Evolutionary conservation across 164 flowering plant genomes (phyloP).

Genomic region (Kalanchoe fedtschenkoi): DNA sequence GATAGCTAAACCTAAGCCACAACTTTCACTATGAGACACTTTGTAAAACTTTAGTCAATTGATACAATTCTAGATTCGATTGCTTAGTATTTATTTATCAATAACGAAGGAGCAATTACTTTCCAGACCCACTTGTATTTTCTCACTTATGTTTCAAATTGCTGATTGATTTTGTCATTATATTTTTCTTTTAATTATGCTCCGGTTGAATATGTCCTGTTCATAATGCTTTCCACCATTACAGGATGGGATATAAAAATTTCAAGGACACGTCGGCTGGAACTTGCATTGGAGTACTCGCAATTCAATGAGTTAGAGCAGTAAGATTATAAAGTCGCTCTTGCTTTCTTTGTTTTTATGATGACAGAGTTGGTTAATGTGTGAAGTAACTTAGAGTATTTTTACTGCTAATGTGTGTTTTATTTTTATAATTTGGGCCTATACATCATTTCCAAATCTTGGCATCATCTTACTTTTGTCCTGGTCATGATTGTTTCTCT

Average conservation of each 20-base stretch:
- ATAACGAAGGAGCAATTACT: neutral
- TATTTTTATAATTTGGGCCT: no score
- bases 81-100: neutral
- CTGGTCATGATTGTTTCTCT: no score
- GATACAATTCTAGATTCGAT: neutral
- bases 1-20: neutral
- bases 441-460: no score
- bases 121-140: neutral
- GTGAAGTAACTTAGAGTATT: neutral
- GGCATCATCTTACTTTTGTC: no score
- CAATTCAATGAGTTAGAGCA: conserved; percentile 68
- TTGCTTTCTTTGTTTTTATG: neutral
- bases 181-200: neutral
- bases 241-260: conserved; percentile 79
- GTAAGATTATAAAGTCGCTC: conserved; percentile 30
- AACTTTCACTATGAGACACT: neutral
- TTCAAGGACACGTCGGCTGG: conserved; percentile 67
- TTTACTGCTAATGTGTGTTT: no score
- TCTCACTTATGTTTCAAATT: neutral
- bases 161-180: neutral
- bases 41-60: neutral
- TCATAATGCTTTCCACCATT: conserved; percentile 12
- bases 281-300: conserved; percentile 73
- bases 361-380: neutral
- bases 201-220: neutral